These are phyloP conservation scores for Acanthamoeba sp. DNA, from an alignment of 208 protist genomes.

Conservation along the genomic window DNA sequence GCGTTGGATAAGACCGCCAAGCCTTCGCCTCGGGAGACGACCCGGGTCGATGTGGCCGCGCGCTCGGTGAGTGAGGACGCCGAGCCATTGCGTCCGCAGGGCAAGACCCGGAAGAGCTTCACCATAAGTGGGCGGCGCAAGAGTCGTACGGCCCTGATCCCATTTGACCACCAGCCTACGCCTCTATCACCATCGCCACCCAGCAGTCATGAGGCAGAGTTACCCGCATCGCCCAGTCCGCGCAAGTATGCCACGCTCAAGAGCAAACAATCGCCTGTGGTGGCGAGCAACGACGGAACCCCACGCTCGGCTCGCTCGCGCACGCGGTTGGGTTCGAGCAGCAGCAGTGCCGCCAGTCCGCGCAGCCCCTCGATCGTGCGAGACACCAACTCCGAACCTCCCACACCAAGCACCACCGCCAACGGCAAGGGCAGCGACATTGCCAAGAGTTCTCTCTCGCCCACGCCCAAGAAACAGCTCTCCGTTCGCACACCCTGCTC, in stretches of 20 bases:
- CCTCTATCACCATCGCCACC: neutral
- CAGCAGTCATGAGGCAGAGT: neutral
- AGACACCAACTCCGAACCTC: neutral
- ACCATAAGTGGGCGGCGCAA: conserved; percentile 41
- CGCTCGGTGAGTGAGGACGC: conserved; percentile 4
- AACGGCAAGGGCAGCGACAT: neutral
- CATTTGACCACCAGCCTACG: neutral
- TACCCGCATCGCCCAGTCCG: neutral
- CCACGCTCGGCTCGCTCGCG: neutral
- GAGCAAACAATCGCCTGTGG: neutral
- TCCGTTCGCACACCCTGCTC: neutral
- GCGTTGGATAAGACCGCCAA: neutral
- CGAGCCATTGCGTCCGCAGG: no score
- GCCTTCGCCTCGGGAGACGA: neutral
- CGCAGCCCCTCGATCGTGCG: neutral
- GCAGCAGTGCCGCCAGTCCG: neutral
- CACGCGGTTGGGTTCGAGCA: neutral
- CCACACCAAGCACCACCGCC: neutral
- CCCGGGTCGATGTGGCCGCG: neutral
- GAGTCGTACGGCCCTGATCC: neutral
- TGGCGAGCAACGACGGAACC: neutral
- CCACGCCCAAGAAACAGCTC: conserved; percentile 45
- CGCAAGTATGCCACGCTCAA: conserved; percentile 12
- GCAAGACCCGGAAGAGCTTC: conserved; percentile 20
- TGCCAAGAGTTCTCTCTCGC: neutral